These are phyloP conservation scores for Fusarium subtropicale DNA, from an alignment of 2,329 filamentous ascomycete species.

Conservation along the genomic window DNA sequence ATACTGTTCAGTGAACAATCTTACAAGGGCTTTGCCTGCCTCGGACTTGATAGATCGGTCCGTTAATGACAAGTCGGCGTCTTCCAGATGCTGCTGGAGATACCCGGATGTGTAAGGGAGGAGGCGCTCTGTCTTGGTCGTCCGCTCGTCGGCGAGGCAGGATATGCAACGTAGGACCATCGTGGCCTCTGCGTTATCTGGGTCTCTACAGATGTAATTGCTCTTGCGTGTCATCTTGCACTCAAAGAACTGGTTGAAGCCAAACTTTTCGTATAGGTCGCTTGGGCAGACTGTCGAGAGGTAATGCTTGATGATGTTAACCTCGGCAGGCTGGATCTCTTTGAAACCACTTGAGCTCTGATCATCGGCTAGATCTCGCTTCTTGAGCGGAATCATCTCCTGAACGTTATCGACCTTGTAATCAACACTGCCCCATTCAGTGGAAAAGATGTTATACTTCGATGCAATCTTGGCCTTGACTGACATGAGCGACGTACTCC, in stretches of 20 bases:
- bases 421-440: fast-evolving
- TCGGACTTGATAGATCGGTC: not conserved
- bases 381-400: not conserved
- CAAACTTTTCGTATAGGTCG: not conserved
- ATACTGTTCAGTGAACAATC: not conserved
- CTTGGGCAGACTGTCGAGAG: not conserved
- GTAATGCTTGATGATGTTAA: constrained; percentile 1
- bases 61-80: not conserved
- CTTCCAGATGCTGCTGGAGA: not conserved
- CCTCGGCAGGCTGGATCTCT: not conserved
- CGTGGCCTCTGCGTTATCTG: not conserved
- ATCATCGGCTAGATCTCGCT: not conserved
- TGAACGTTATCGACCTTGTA: not conserved
- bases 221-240: not conserved
- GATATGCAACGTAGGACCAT: not conserved
- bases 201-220: not conserved
- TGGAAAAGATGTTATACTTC: constrained; percentile 1
- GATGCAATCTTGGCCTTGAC: not conserved
- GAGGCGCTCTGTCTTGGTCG: not conserved
- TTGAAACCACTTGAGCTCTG: not conserved
- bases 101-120: not conserved
- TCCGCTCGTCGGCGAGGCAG: not conserved
- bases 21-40: not conserved
- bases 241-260: not conserved
- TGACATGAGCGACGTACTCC: not conserved